A percentile compares a stretch with the other conserved stretches of the same genome.
These are phyloP conservation scores for Pseudonitzschia pungens DNA, from an alignment of 108 stramenopile genomes.

Conservation along the genomic window DNA sequence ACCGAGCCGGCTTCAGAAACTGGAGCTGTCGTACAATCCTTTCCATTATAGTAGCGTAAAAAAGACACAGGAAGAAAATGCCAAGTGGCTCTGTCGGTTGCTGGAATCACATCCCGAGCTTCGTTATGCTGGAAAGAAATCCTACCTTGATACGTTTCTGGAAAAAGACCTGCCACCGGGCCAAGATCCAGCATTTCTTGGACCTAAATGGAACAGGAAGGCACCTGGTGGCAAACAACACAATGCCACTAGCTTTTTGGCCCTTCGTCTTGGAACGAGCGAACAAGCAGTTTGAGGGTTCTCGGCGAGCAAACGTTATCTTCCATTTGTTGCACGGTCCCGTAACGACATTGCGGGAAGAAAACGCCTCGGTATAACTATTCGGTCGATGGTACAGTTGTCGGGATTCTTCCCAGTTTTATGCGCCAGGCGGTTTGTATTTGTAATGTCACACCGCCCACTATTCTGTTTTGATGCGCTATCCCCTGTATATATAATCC, in stretches of 20 bases:
- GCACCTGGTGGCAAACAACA: background rate
- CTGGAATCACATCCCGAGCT: constrained; percentile 2
- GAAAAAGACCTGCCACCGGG: constrained; percentile 6
- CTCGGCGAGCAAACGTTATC: background rate
- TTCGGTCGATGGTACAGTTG: background rate
- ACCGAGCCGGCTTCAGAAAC: constrained; percentile 3
- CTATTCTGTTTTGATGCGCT: too few relatives aligned
- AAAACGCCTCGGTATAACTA: background rate
- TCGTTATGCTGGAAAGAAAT: constrained; percentile 4
- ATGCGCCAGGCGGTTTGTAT: background rate
- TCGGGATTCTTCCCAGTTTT: background rate
- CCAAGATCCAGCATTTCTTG: constrained; percentile 7
- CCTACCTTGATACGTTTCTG: background rate
- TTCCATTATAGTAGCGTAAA: background rate
- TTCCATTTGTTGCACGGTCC: constrained; percentile 2
- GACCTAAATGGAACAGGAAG: constrained; percentile 1
- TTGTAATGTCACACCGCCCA: too few relatives aligned
- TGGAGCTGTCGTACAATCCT: background rate
- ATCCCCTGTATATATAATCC: background rate
- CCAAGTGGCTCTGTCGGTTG: constrained; percentile 1
- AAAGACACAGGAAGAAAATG: background rate
- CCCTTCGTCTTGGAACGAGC: constrained; percentile 1
- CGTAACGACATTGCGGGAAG: background rate
- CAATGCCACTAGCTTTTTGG: constrained; percentile 1
- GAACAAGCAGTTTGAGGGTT: constrained; percentile 4